Conservation (phyloP, 163 green algal species). For the Prototheca wickerhamii region DNA sequence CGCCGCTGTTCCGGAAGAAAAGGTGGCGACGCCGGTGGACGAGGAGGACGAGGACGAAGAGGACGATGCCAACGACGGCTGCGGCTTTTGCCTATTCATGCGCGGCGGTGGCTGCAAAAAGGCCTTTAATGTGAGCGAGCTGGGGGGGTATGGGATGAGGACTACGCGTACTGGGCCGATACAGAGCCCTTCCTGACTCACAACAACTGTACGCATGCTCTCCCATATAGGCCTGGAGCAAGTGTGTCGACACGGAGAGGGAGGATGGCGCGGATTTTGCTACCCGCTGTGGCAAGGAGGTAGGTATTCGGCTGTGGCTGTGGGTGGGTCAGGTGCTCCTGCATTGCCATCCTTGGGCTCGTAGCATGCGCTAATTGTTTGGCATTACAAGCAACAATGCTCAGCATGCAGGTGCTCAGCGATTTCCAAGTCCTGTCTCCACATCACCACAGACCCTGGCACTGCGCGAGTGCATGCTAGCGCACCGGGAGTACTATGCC, state of each 20-base stretch:
- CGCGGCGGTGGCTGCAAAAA: conserved; percentile 56
- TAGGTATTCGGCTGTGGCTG: background rate
- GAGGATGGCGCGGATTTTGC: conserved; percentile 48
- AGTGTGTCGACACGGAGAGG: conserved; percentile 55
- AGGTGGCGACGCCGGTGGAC: background rate
- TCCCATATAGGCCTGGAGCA: conserved; percentile 47
- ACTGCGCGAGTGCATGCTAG: conserved; percentile 56
- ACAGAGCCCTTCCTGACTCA: background rate
- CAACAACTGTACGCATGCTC: background rate
- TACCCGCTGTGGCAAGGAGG: conserved; percentile 38
- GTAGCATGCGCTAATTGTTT: too few species aligned
- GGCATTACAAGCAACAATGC: too few species aligned
- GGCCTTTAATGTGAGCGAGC: conserved; percentile 41
- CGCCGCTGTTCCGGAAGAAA: background rate
- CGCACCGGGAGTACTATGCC: conserved; percentile 52
- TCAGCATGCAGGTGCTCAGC: too few species aligned
- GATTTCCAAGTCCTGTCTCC: too few species aligned
- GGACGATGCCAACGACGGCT: conserved; percentile 56
- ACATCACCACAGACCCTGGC: conserved; percentile 28
- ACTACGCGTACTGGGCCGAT: background rate
- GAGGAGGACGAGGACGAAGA: conserved; percentile 27
- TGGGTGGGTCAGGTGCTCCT: background rate
- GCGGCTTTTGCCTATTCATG: conserved; percentile 76
- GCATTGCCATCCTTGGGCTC: too few species aligned
- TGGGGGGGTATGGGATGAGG: background rate